Evolutionary conservation across 2,329 filamentous ascomycete genomes (phyloP).

Genomic region (Alternaria alternata): DNA sequence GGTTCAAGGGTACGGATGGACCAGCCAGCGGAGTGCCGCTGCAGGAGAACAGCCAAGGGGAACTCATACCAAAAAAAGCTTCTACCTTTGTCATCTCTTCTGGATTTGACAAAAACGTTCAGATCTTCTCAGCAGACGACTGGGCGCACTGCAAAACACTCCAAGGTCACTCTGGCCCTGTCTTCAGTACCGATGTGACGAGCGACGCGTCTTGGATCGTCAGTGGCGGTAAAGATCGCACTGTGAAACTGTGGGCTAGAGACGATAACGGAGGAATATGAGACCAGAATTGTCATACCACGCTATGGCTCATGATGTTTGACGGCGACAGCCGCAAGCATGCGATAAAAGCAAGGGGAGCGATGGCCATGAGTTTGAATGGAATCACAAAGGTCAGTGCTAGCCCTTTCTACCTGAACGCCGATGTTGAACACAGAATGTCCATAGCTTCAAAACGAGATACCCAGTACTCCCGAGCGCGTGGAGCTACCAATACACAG

Average conservation of each 20-base stretch:
- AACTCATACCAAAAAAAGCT: constrained; percentile 75
- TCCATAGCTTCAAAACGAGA: constrained; percentile 26
- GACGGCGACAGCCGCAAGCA: background rate
- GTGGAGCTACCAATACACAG: constrained; percentile 18
- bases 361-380: constrained; percentile 12
- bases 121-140: constrained; percentile 95
- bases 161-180: constrained; percentile 89
- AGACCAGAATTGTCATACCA: constrained; percentile 12
- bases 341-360: constrained; percentile 1
- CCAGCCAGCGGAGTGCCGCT: constrained; percentile 69
- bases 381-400: constrained; percentile 22
- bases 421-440: constrained; percentile 21
- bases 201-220: constrained; percentile 90
- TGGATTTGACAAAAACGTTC: constrained; percentile 94
- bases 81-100: constrained; percentile 90
- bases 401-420: constrained; percentile 12
- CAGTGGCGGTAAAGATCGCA: constrained; percentile 91
- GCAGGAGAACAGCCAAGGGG: constrained; percentile 70
- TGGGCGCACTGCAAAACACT: constrained; percentile 90
- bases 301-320: background rate
- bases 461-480: constrained; percentile 23
- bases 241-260: constrained; percentile 93
- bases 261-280: constrained; percentile 60
- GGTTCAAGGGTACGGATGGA: constrained; percentile 89
- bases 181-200: constrained; percentile 89